Percentiles rank a stretch among this genome's conserved stretches.
These are phyloP conservation scores for Cytospora piceicola DNA, from an alignment of 2,329 filamentous ascomycete genomes.

Conservation along the genomic window DNA sequence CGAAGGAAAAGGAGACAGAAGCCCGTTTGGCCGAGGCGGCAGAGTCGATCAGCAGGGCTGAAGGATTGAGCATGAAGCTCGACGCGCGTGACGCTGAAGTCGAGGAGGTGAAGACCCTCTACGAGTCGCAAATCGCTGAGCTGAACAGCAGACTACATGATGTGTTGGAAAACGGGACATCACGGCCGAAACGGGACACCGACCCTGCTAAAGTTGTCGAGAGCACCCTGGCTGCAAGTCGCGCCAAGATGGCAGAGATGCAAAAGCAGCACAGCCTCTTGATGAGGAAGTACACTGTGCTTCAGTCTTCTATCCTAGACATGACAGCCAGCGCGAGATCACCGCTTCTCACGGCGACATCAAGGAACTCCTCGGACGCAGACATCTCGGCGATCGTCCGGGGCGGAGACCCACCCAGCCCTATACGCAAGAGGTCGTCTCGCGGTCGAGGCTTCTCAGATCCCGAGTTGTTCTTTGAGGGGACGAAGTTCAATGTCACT, in stretches of 20 bases:
- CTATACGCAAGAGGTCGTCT: constrained; percentile 44
- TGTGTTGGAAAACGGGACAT: constrained; percentile 35
- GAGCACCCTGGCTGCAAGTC: constrained; percentile 53
- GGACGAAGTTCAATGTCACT: constrained; percentile 48
- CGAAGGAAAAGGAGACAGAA: constrained; percentile 64
- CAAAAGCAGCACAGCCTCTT: constrained; percentile 56
- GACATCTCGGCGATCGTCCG: constrained; percentile 43
- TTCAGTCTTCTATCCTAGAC: constrained; percentile 56
- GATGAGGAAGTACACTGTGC: constrained; percentile 54
- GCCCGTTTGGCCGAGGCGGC: constrained; percentile 61
- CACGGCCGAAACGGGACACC: constrained; percentile 29
- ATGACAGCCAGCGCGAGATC: constrained; percentile 44
- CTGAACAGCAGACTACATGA: constrained; percentile 52
- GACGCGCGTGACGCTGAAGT: constrained; percentile 53
- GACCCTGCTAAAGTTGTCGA: constrained; percentile 47
- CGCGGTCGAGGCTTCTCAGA: constrained; percentile 48
- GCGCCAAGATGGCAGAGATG: constrained; percentile 57
- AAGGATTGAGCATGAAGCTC: constrained; percentile 63
- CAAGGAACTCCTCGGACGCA: constrained; percentile 37
- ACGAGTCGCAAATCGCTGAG: constrained; percentile 52
- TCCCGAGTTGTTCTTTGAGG: constrained; percentile 44
- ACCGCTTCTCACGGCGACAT: constrained; percentile 15
- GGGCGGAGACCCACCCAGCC: constrained; percentile 39
- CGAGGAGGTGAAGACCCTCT: constrained; percentile 47
- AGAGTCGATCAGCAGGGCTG: constrained; percentile 61